Percentiles rank a stretch among this genome's conserved stretches.
Evolutionary conservation across 352 stramenopile genomes (phyloP).

Genomic region (Pythium insidiosum): DNA sequence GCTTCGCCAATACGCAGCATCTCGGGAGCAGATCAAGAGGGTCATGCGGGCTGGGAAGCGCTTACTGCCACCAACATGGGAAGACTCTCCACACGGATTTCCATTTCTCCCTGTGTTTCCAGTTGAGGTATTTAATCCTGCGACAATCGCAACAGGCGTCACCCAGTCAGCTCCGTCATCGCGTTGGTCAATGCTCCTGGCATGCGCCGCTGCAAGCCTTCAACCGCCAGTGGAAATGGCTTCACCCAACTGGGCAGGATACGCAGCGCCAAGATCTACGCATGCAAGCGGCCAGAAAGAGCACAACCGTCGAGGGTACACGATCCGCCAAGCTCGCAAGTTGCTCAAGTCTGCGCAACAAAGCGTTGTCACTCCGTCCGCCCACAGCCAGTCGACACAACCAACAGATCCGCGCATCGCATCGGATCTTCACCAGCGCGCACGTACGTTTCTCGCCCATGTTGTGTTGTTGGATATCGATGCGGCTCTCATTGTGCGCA

Average conservation of each 20-base stretch:
- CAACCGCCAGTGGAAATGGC: neutral
- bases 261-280: neutral
- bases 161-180: too few species aligned
- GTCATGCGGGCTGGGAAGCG: conserved; percentile 14
- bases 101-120: conserved; percentile 59
- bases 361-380: neutral
- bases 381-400: too few species aligned
- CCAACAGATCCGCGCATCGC: too few species aligned
- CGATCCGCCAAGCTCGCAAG: conserved; percentile 46
- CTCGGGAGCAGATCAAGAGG: neutral
- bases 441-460: too few species aligned
- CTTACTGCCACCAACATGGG: conserved; percentile 57
- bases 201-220: neutral
- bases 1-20: neutral
- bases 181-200: too few species aligned
- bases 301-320: conserved; percentile 70
- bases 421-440: too few species aligned
- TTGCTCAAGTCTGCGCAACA: conserved; percentile 4
- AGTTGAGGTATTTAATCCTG: conserved; percentile 25
- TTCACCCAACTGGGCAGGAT: neutral
- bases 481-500: too few species aligned
- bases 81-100: conserved; percentile 24
- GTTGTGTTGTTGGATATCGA: too few species aligned
- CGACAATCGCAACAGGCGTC: neutral
- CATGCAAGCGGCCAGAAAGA: conserved; percentile 25